Base-by-base conservation (phyloP, 306 rosid species). In the Canavalia ensiformis region DNA sequence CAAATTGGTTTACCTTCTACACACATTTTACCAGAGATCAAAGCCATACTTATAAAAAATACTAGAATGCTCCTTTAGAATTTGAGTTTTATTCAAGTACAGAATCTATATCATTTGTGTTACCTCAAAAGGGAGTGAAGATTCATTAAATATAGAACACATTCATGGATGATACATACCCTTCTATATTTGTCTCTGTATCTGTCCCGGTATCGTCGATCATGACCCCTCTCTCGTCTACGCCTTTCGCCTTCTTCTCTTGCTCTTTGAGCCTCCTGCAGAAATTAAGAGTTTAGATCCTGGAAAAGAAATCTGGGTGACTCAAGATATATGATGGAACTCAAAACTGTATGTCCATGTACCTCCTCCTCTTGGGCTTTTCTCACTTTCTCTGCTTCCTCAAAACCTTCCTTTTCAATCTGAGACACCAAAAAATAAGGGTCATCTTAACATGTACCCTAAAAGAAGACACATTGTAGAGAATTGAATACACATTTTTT, bases 231-330 rank as follows among this genome's bases (percentile, higher is more conserved):
- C 70, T 93, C 99, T 50, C 77, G 79, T 64, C 98, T 90, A 81
- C 99, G 84, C 86, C 84, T 88, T 83, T 96, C 99, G 10, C 98
- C 99, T 84, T 96, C 98, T 85, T 93, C 99, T 84, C 99, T 90
- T 52, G 99, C 99, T 84, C 97, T 88, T 83, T 85, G 90, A 86
- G 97, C 97, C 89, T 96, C 99, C 99, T 95, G 95, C 73, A 84
- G 64, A 76, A 58, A 47, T 18, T 13, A 77, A 58, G 56, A 58
- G 84, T 77, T 69, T 70, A 76, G 57, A 58, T 69, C 56, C 28
- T 67, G 45, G n/a, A 59, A 71, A 73, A 56, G 64, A 63, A 55
- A 54, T 60, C 47, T 2, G n/a, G 34, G 18, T 12, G 34, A 46
- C 34, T 69, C 83, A 58, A 46, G 57, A 8, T 51, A 57, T 47